These are phyloP conservation scores for Aspergillus calidoustus DNA, from an alignment of 2,329 filamentous ascomycete genomes.

Conservation along the genomic window DNA sequence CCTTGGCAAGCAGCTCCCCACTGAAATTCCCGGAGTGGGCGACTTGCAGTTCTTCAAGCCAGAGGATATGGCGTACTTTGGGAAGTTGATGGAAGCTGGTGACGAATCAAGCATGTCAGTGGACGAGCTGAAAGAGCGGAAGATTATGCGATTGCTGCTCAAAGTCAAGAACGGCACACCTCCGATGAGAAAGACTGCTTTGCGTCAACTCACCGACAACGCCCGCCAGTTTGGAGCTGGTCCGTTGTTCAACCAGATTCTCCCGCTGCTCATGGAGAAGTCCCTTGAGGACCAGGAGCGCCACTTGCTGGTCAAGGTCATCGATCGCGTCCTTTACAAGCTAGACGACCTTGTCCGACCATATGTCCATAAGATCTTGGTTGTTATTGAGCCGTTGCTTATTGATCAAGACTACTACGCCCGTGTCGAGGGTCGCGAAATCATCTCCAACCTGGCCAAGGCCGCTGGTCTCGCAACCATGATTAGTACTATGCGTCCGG, in stretches of 20 bases:
- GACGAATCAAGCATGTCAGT: conserved; percentile 92
- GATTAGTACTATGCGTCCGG: conserved; percentile 98
- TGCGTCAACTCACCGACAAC: conserved; percentile 97
- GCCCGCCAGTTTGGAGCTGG: conserved; percentile 94
- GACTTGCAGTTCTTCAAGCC: conserved; percentile 98
- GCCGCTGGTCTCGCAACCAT: conserved; percentile 96
- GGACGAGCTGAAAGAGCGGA: conserved; percentile 94
- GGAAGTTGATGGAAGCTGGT: conserved; percentile 91
- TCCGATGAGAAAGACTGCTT: conserved; percentile 96
- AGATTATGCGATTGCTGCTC: conserved; percentile 94
- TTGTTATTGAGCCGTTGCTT: conserved; percentile 97
- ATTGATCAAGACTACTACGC: conserved; percentile 99
- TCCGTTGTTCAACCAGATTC: conserved; percentile 93
- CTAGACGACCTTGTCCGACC: conserved; percentile 94
- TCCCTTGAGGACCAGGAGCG: conserved; percentile 97
- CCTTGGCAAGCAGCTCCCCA: conserved; percentile 87
- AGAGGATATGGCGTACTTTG: conserved; percentile 98
- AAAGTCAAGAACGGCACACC: conserved; percentile 99
- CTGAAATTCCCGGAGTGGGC: conserved; percentile 93
- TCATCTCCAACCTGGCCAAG: conserved; percentile 97
- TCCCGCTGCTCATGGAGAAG: conserved; percentile 97
- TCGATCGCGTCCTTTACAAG: conserved; percentile 98
- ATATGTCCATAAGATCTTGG: conserved; percentile 96
- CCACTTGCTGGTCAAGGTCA: conserved; percentile 97
- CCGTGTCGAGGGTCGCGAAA: conserved; percentile 95